Conservation (phyloP, 2,329 filamentous ascomycete species). For the Stromatinia cepivora region DNA sequence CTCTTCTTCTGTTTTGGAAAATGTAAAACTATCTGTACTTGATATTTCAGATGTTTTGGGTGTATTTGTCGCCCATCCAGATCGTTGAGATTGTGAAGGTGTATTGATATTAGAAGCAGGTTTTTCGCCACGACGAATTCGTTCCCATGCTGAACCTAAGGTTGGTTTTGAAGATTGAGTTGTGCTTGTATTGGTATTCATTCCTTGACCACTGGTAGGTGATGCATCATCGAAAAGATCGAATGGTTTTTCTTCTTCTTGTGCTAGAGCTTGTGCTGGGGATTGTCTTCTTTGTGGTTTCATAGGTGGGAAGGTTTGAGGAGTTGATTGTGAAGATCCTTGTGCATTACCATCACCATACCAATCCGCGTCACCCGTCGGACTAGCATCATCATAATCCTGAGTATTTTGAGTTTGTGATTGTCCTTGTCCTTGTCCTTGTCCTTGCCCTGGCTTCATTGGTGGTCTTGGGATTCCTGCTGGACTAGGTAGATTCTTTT, state of each 20-base stretch:
- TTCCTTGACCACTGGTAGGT: constrained; percentile 33
- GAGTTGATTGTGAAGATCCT: neutral
- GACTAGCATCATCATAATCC: constrained; percentile 35
- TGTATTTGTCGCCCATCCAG: constrained; percentile 25
- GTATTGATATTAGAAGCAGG: constrained; percentile 15
- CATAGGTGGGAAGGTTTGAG: neutral
- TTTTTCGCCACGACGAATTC: constrained; percentile 35
- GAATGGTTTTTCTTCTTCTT: constrained; percentile 30
- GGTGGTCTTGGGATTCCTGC: constrained; percentile 10
- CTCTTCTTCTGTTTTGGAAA: constrained; percentile 33
- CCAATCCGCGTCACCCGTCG: constrained; percentile 30
- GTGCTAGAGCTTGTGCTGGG: constrained; percentile 16
- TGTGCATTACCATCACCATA: constrained; percentile 28
- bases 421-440: constrained; percentile 20
- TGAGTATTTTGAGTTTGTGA: constrained; percentile 23
- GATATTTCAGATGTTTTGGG: constrained; percentile 24
- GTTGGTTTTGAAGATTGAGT: neutral
- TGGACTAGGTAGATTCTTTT: constrained; percentile 16
- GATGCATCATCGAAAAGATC: constrained; percentile 39
- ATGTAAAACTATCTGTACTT: constrained; percentile 33
- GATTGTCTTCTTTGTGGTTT: neutral
- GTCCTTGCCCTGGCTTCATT: constrained; percentile 19
- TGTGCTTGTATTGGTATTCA: constrained; percentile 24
- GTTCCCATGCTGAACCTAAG: constrained; percentile 39
- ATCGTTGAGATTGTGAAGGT: constrained; percentile 17